phyloP scores from a whole-genome alignment of 768 basidiomycete genomes.

The Porphyrellus cyaneotinctus region DNA sequence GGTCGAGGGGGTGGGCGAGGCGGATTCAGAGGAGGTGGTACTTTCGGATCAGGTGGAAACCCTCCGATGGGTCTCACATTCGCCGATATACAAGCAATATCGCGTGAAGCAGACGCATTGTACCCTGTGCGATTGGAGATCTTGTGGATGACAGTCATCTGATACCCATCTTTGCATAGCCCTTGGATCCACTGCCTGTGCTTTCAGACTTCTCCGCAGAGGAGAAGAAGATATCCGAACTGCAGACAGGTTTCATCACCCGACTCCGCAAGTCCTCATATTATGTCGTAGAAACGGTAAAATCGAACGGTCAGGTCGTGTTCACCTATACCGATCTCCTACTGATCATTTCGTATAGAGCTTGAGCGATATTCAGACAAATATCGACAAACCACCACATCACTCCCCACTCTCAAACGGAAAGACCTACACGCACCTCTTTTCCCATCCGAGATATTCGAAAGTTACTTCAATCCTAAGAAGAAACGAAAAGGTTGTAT shows the following conservation, averaged over 20 bases:
- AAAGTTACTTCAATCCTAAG: slow-evolving; percentile 74
- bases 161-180: slow-evolving; percentile 37
- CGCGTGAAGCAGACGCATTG: slow-evolving; percentile 69
- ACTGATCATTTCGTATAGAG: slow-evolving; percentile 39
- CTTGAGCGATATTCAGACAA: slow-evolving; percentile 82
- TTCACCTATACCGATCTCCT: not conserved
- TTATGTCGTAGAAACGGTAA: slow-evolving; percentile 67
- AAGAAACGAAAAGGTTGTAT: slow-evolving; percentile 51
- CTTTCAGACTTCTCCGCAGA: slow-evolving; percentile 61
- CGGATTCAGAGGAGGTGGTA: slow-evolving; percentile 48
- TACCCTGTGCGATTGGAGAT: slow-evolving; percentile 65
- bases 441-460: slow-evolving; percentile 74
- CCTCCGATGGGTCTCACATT: slow-evolving; percentile 81
- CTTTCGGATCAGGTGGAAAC: slow-evolving; percentile 35
- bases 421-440: slow-evolving; percentile 70
- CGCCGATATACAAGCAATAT: slow-evolving; percentile 72
- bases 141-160: slow-evolving; percentile 20
- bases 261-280: slow-evolving; percentile 70
- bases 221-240: slow-evolving; percentile 60
- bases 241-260: slow-evolving; percentile 62
- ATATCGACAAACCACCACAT: slow-evolving; percentile 58
- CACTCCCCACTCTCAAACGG: slow-evolving; percentile 64
- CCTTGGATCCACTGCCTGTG: slow-evolving; percentile 60
- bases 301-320: slow-evolving; percentile 48
- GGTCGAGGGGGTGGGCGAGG: slow-evolving; percentile 58